Evolutionary conservation across 2,329 filamentous ascomycete genomes (phyloP), one percentile per base, ranked within the genome.

Genomic region (Xylaria arbuscula): DNA sequence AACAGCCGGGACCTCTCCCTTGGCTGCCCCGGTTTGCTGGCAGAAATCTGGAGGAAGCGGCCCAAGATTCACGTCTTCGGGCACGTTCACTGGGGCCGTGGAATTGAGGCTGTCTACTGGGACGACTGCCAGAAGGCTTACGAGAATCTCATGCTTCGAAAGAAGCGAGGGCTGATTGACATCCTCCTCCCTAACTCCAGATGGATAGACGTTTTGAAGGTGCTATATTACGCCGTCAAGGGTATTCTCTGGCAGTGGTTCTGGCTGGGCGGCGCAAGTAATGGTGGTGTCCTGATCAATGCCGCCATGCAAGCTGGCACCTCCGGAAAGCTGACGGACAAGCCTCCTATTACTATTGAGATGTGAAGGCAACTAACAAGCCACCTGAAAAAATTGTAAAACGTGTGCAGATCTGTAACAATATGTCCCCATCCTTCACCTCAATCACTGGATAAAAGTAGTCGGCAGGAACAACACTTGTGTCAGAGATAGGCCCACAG

Each of bases 41-140:
- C 84, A 15, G 93, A 97, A 75, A 80, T 92, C 19, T 93, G 91
- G 89, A 87, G 91, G 42, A 88, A 93, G 11, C 89, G 88, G 70
- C 94, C 94, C 0, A 83, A 83, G 13, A 82, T 97, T 15, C 93
- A 97, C 79, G 86, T 97, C 56, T 97, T 96, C 78, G 94, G 93
- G 0, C 94, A 97, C 79, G 87, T 94, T 28, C 94, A 97, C 81
- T 91, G 86, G 76, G 92, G 89, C 9, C 87, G 91, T 54, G 94
- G 93, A 17, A 83, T 83, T 51, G 89, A 94, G 75, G 80, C 89
- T 0, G 85, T 92, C 10, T 91, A 88, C 80, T 97, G 92, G 85
- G 93, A 96, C 78, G 86, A 89, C 32, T 87, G 88, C 68, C 93
- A 97, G 79, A 82, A 81, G 38, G 86, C 87, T 1, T 94, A 93